Percentiles rank a stretch among this genome's conserved stretches.
phyloP scores from a whole-genome alignment of 2,329 filamentous ascomycete genomes.

The Camptophora hylomeconis region DNA sequence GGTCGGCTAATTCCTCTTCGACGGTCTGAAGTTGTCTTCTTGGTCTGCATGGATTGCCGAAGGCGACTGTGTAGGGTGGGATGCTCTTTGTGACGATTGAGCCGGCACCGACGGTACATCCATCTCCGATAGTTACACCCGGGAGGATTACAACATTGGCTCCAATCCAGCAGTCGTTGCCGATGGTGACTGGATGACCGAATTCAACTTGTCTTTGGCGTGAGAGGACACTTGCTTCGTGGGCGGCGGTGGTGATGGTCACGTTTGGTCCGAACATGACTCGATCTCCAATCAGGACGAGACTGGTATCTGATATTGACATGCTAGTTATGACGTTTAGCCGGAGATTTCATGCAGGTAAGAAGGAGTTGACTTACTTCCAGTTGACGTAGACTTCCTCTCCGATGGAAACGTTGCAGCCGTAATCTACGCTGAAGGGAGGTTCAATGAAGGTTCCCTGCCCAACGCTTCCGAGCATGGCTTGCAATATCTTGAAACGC shows the following conservation, averaged over 20 bases:
- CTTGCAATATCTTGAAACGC: conserved; percentile 36
- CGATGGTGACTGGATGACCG: conserved; percentile 35
- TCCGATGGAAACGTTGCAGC: conserved; percentile 50
- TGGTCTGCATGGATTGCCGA: conserved; percentile 36
- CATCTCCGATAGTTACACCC: conserved; percentile 29
- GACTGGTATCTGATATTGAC: conserved; percentile 38
- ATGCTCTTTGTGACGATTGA: conserved; percentile 29
- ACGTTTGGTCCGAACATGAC: conserved; percentile 42
- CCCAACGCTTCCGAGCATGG: conserved; percentile 37
- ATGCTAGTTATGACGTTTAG: conserved; percentile 9
- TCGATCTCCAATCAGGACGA: conserved; percentile 39
- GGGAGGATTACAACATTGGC: conserved; percentile 32
- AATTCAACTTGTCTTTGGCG: conserved; percentile 37
- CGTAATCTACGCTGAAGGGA: conserved; percentile 51
- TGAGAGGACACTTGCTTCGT: conserved; percentile 37
- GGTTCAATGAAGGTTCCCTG: conserved; percentile 22
- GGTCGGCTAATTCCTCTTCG: too few relatives aligned
- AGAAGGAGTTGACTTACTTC: conserved; percentile 9
- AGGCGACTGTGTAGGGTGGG: conserved; percentile 24
- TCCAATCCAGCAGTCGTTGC: conserved; percentile 37
- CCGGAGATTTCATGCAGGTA: too few relatives aligned
- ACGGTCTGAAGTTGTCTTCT: too few relatives aligned
- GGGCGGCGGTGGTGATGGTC: conserved; percentile 39
- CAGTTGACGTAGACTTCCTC: conserved; percentile 46
- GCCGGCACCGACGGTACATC: conserved; percentile 28